Evolutionary conservation across 148 eudicot genomes (phyloP).

Genomic region (Dysphania ambrosioides): DNA sequence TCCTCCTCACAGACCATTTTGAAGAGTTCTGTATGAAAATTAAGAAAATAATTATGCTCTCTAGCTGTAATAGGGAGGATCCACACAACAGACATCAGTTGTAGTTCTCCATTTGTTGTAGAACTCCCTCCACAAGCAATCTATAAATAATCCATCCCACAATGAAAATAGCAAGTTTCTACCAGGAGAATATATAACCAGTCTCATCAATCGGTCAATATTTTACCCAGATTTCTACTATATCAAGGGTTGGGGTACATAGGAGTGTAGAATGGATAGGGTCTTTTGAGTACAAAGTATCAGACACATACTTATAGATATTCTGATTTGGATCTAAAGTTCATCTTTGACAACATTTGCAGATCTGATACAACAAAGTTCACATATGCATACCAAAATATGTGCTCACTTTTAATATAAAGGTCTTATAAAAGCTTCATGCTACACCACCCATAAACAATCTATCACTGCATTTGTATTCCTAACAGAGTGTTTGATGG

Average conservation of each 20-base stretch:
- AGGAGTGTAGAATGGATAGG: background rate
- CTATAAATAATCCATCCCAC: background rate
- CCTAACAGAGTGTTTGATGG: too few species aligned
- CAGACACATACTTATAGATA: conserved; percentile 2
- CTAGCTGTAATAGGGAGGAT: background rate
- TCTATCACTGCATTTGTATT: background rate
- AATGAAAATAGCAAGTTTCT: background rate
- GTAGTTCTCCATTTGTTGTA: background rate
- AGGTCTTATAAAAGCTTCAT: background rate
- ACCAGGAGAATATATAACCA: background rate
- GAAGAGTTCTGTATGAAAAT: conserved; percentile 67
- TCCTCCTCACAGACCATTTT: conserved; percentile 98
- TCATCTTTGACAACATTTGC: background rate
- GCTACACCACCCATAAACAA: background rate
- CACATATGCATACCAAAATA: background rate
- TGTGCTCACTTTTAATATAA: background rate
- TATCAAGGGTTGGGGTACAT: background rate
- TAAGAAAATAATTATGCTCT: background rate
- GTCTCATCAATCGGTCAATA: background rate
- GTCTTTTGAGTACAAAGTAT: background rate
- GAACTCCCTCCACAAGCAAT: background rate
- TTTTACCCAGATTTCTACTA: background rate
- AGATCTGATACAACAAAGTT: background rate
- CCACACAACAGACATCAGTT: background rate
- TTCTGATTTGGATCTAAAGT: background rate